Evolutionary conservation across 208 protist species (phyloP), one percentile per base, ranked within the genome.

Genomic region (Trypanosoma lewisi): DNA sequence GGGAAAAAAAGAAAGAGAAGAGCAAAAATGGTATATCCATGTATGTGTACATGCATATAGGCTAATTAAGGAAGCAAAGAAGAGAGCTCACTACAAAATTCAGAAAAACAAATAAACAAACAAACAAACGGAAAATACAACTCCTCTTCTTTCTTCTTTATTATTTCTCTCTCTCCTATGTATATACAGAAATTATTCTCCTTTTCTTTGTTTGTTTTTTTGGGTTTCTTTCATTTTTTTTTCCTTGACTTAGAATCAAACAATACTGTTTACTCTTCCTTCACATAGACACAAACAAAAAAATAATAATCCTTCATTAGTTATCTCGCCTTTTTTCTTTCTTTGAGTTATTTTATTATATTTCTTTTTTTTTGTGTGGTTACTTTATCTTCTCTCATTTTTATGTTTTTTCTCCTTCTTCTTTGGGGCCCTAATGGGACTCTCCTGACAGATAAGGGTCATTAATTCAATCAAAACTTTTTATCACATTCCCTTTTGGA

Each of bases 1-100:
- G 25, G 42, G 16, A 42, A 62, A 31, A 67, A 67, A 36, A 56
- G 56, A 31, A 63, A 48, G 14, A 63, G 56, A 64, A 61, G 52
- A 28, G n/a, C 23, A 57, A 63, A 25, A 30, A 47, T 47, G n/a
- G n/a, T 14, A 25, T 47, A 4, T 16, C 42, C n/a, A 19, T 21
- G 42, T 47, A 14, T 25, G 39, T 44, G 39, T 12, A 8, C n/a
- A 17, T 44, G 39, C n/a, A 17, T 12, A 17, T 44, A 44, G n/a
- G 33, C 55, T n/a, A n/a, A n/a, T n/a, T n/a, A n/a, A n/a, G n/a
- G 45, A 16, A 42, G 37, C 33, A 59, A 27, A 59, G 5, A 17
- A 62, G 7, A 51, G 8, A 6, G 19, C 16, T 42, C 33, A 7
- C 7, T 41, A 39, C 21, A 12, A 49, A 28, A 23, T 2, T 23